phyloP scores from a whole-genome alignment of 2,329 filamentous ascomycete species.

The Neopestalotiopsis sp. region DNA sequence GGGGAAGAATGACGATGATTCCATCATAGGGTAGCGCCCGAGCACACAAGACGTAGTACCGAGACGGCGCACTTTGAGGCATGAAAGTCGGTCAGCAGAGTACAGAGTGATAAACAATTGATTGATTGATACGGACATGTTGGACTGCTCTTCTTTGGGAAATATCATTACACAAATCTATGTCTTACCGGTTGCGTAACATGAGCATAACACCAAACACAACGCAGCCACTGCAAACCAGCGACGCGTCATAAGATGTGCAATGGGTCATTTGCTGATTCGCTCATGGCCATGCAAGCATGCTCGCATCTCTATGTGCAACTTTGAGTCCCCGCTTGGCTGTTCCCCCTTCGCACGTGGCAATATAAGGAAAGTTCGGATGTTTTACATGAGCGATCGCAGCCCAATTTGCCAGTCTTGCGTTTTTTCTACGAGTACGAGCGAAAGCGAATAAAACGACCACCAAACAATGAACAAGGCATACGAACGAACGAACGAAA shows the following conservation, averaged over 20 bases:
- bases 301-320: slow-evolving; percentile 3
- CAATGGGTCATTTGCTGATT: not conserved
- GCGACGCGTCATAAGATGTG: slow-evolving; percentile 1
- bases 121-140: too few relatives aligned
- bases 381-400: slow-evolving; percentile 14
- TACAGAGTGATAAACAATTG: too few relatives aligned
- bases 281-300: not conserved
- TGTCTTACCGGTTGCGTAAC: not conserved
- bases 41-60: not conserved
- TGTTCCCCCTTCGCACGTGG: not conserved
- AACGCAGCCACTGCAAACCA: not conserved
- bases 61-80: not conserved
- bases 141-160: not conserved
- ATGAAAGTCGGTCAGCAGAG: not conserved
- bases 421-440: too few relatives aligned
- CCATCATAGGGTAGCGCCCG: not conserved
- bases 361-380: slow-evolving; percentile 7
- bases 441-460: too few relatives aligned
- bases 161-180: not conserved
- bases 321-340: not conserved
- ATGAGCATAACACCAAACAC: not conserved
- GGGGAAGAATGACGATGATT: not conserved
- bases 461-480: not conserved
- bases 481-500: not conserved
- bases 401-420: not conserved